phyloP scores from a whole-genome alignment of 345 rosid species.

The Brassica juncea region DNA sequence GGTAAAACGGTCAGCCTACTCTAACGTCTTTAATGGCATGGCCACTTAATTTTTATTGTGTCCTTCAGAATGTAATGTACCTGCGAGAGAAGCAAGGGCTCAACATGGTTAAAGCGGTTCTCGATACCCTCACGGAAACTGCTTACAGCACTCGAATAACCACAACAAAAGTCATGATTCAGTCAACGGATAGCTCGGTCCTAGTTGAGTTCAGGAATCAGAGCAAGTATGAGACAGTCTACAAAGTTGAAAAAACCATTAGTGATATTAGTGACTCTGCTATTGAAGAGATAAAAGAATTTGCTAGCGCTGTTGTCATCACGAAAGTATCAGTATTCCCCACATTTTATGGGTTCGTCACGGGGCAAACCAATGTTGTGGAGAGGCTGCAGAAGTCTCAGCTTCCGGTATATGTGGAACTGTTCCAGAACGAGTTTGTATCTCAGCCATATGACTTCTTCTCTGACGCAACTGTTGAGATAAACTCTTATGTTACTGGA shows the following conservation, averaged over 20 bases:
- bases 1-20: background rate
- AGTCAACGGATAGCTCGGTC: conserved; percentile 52
- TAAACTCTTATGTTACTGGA: conserved; percentile 49
- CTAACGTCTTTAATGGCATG: background rate
- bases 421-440: too few species aligned
- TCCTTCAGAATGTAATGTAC: conserved; percentile 4
- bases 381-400: conserved; percentile 47
- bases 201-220: conserved; percentile 56
- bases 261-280: conserved; percentile 51
- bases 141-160: conserved; percentile 54
- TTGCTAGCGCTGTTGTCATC: conserved; percentile 67
- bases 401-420: conserved; percentile 60
- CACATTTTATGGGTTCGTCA: conserved; percentile 25
- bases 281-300: conserved; percentile 57
- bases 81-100: too few species aligned
- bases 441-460: too few species aligned
- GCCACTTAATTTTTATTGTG: too few species aligned
- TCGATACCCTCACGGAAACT: conserved; percentile 46
- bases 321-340: conserved; percentile 60
- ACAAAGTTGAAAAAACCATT: conserved; percentile 61
- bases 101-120: too few species aligned
- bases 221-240: conserved; percentile 56
- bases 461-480: conserved; percentile 67
- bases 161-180: conserved; percentile 47
- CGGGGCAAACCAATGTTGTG: conserved; percentile 47